These are phyloP conservation scores for Vachellia pachyceras DNA, from an alignment of 306 rosid genomes.

Conservation along the genomic window DNA sequence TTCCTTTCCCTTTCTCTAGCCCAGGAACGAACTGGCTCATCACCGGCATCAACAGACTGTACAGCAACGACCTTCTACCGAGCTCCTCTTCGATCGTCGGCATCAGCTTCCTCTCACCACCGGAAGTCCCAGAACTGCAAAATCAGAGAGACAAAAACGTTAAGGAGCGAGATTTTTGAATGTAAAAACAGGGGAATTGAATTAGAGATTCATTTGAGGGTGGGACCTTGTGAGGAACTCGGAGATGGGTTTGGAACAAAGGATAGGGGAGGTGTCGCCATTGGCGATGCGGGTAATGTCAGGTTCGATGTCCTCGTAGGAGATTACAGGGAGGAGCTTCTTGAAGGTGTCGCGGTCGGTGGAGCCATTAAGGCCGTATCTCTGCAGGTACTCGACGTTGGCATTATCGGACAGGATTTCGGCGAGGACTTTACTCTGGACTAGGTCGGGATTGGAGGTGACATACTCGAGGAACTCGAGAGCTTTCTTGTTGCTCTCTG, in stretches of 20 bases:
- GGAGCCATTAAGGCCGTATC: slow-evolving; percentile 69
- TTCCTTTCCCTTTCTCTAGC: slow-evolving; percentile 91
- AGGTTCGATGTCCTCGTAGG: slow-evolving; percentile 81
- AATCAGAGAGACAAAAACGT: no score
- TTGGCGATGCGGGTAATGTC: slow-evolving; percentile 92
- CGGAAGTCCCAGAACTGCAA: slow-evolving; percentile 94
- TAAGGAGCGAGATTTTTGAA: background rate
- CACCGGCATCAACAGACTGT: slow-evolving; percentile 92
- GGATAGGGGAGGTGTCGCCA: slow-evolving; percentile 86
- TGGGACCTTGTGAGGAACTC: slow-evolving; percentile 89
- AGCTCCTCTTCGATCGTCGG: slow-evolving; percentile 91
- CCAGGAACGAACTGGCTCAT: slow-evolving; percentile 80
- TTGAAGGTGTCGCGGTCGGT: slow-evolving; percentile 85
- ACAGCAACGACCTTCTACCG: slow-evolving; percentile 71
- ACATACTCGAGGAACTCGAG: slow-evolving; percentile 84
- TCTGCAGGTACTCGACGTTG: slow-evolving; percentile 72
- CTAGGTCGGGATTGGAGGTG: slow-evolving; percentile 65
- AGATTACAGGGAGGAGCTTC: slow-evolving; percentile 72
- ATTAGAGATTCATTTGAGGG: no score
- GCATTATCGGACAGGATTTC: slow-evolving; percentile 87
- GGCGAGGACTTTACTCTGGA: slow-evolving; percentile 66
- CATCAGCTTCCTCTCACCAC: slow-evolving; percentile 97
- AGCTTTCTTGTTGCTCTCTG: slow-evolving; percentile 64
- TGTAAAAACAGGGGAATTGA: background rate
- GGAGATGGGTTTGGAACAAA: slow-evolving; percentile 83